Base-by-base conservation (phyloP, 2,329 filamentous ascomycete species). In the Alternaria atra region DNA sequence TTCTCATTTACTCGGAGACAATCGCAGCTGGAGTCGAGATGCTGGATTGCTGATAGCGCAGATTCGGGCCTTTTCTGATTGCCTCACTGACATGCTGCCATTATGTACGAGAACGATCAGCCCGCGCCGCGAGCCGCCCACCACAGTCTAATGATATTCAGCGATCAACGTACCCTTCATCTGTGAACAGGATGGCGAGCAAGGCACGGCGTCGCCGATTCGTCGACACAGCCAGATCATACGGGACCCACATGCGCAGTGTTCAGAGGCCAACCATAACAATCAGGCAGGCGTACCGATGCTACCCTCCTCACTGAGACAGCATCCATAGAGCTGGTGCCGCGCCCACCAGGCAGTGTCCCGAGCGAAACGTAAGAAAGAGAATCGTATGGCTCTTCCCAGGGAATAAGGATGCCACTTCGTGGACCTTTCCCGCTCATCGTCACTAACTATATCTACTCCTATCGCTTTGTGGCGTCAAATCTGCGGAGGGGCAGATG, bases 51-150 rank as follows among this genome's bases (percentile, higher is more conserved):
- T 29, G 42, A 27, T 29, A 39, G 43, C 27, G 30, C 29, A 23
- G 25, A 39, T 51, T 61, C 54, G 43, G 55, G 53, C 54, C 58
- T 54, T 44, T 30, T 55, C 40, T 20, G 37, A 32, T 43, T 44
- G 25, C 44, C 34, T 54, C 35, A 43, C 9, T 27, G 55, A 39
- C 9, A 48, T 55, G 34, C 34, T 35, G 40, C 35, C 29, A 52
- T 43, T 39, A 27, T 47, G 32, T 34, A 35, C 44, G n/a, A 37
- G 32, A 43, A 15, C 20, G 29, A 56, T 13, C 23, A 55, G 10
- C 35, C 51, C 46, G 17, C 27, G 25, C 48, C 48, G 47, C 13
- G 9, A 27, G 35, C 43, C 52, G 12, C 17, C 13, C 27, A 46
- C 43, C 20, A 57, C 29, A 17, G 23, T n/a, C 25, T 20, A 9